phyloP scores from a whole-genome alignment of 2,329 filamentous ascomycete genomes.

The Cladobotryum protrusum region DNA sequence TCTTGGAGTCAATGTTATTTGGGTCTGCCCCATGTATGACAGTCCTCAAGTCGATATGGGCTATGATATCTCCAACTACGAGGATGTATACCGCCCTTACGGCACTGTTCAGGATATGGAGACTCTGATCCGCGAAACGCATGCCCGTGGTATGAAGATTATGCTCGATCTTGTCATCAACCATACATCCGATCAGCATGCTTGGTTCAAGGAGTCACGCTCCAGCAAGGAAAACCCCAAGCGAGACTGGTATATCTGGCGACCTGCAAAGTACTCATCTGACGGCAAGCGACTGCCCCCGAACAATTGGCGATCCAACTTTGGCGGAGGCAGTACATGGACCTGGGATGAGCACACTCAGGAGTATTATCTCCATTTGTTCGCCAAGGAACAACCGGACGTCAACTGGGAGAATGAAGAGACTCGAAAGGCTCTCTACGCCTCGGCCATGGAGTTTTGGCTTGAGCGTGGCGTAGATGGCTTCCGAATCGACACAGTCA shows the following conservation, averaged over 20 bases:
- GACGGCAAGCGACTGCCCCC: slow-evolving; percentile 61
- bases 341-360: slow-evolving; percentile 64
- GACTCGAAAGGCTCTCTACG: slow-evolving; percentile 63
- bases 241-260: slow-evolving; percentile 63
- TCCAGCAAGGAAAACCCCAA: slow-evolving; percentile 56
- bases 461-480: slow-evolving; percentile 65
- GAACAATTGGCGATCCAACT: slow-evolving; percentile 67
- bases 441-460: slow-evolving; percentile 72
- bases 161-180: slow-evolving; percentile 74
- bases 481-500: slow-evolving; percentile 71
- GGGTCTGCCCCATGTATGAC: slow-evolving; percentile 61
- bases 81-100: slow-evolving; percentile 58
- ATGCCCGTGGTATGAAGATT: slow-evolving; percentile 59
- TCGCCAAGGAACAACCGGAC: slow-evolving; percentile 70
- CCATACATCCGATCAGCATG: slow-evolving; percentile 66
- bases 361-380: slow-evolving; percentile 74
- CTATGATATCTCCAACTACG: slow-evolving; percentile 64
- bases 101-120: slow-evolving; percentile 63
- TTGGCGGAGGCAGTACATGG: slow-evolving; percentile 57
- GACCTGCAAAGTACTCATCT: slow-evolving; percentile 44
- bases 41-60: slow-evolving; percentile 63
- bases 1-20: slow-evolving; percentile 58
- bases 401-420: slow-evolving; percentile 76
- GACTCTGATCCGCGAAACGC: slow-evolving; percentile 51
- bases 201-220: slow-evolving; percentile 64